phyloP scores from a whole-genome alignment of 2,329 filamentous ascomycete genomes.

The Colletotrichum falcatum region DNA sequence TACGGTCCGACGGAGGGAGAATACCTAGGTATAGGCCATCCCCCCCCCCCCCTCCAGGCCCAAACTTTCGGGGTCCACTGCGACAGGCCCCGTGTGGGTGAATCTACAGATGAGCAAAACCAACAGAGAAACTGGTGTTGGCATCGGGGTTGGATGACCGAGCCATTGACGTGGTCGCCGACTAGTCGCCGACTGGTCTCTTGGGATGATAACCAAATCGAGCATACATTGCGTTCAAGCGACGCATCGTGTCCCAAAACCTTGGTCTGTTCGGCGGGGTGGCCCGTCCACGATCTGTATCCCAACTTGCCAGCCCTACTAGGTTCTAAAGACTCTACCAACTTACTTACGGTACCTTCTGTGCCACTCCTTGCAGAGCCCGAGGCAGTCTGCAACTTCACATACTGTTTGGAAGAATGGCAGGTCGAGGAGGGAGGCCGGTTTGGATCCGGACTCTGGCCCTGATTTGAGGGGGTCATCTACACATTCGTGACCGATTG shows the following conservation, averaged over 20 bases:
- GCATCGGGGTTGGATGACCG: conserved; percentile 5
- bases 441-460: background rate
- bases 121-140: background rate
- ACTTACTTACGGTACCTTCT: conserved; percentile 12
- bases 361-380: conserved; percentile 4
- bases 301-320: conserved; percentile 22
- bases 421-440: background rate
- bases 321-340: conserved; percentile 9
- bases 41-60: background rate
- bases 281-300: background rate
- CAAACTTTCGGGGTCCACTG: background rate
- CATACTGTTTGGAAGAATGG: conserved; percentile 12
- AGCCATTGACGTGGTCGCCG: background rate
- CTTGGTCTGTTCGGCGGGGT: conserved; percentile 1
- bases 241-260: conserved; percentile 15
- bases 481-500: background rate
- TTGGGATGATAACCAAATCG: conserved; percentile 2
- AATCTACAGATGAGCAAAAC: background rate
- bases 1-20: no score
- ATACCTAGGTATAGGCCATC: no score
- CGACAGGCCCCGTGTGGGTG: background rate
- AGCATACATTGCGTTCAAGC: conserved; percentile 17
- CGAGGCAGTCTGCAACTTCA: conserved; percentile 19
- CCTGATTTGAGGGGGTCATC: conserved; percentile 1
- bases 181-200: background rate